Evolutionary conservation across 2,329 filamentous ascomycete genomes (phyloP), one percentile per base, ranked within the genome.

Genomic region (Trichoderma lentiforme): DNA sequence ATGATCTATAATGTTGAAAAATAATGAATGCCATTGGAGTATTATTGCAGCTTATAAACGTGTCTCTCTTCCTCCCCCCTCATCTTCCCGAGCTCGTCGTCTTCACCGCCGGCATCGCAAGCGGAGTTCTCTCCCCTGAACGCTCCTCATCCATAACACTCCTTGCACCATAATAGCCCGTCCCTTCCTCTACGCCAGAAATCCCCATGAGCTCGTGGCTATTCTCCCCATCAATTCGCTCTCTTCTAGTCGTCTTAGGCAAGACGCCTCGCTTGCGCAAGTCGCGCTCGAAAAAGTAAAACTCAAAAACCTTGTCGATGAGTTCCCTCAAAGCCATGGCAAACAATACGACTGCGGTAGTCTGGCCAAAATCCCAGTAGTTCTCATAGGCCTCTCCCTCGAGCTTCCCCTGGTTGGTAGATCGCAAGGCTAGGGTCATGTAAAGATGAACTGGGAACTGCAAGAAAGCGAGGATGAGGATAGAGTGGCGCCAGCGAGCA

Each of bases 371-470:
- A 30, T 80, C 78, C 79, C 78, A 80, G 15, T 60, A 63, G 63
- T 79, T 77, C 72, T 80, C 79, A 36, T 67, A 14, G 5, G 15
- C n/a, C 15, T 61, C 69, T 3, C 74, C 74, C 8, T 61, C n/a
- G 6, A 75, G 70, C n/a, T 53, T 67, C 14, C 74, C 67, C 57
- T 78, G 73, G 73, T 80, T 81, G 14, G 77, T 78, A 30, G 75
- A 71, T 15, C 79, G 75, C 62, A 81, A 73, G 11, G 76, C 77
- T 61, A 80, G 73, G 36, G 78, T 75, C 74, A 80, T 79, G 73
- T 81, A 80, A 5, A 80, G 72, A 61, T 81, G 79, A 18, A 80
- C 67, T 9, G 77, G 78, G 72, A 79, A 80, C 70, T 81, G 78
- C 34, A 80, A 39, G 21, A 76, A 74, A 1, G 77, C 75, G 5